These are phyloP conservation scores for Chaetomium fimeti DNA, from an alignment of 495 filamentous ascomycete genomes.

Conservation along the genomic window DNA sequence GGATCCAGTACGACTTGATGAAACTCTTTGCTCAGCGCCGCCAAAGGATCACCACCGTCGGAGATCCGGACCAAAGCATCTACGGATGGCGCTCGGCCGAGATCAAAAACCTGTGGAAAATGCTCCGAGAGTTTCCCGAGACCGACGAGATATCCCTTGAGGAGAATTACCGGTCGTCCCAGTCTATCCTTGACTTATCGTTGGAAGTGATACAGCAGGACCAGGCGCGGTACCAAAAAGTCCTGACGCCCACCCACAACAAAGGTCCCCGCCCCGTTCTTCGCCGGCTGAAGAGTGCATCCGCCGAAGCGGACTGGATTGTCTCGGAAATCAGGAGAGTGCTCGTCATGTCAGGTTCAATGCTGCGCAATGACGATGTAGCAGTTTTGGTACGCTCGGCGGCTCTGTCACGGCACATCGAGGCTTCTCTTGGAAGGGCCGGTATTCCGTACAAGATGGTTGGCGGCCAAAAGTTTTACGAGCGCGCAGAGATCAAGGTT, in stretches of 20 bases:
- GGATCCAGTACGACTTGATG: slow-evolving; percentile 95
- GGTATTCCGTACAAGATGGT: slow-evolving; percentile 95
- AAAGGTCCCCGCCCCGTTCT: slow-evolving; percentile 82
- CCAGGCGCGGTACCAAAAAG: slow-evolving; percentile 70
- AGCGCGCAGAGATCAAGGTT: slow-evolving; percentile 85
- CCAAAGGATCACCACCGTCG: slow-evolving; percentile 85
- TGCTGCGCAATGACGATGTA: slow-evolving; percentile 74
- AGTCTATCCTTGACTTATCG: slow-evolving; percentile 78
- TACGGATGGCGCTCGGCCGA: slow-evolving; percentile 98
- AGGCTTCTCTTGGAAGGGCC: slow-evolving; percentile 76
- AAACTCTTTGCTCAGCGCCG: slow-evolving; percentile 72
- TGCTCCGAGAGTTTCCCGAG: slow-evolving; percentile 72
- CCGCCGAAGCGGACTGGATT: slow-evolving; percentile 82
- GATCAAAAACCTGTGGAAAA: slow-evolving; percentile 78
- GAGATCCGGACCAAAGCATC: slow-evolving; percentile 97
- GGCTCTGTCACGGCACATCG: slow-evolving; percentile 77
- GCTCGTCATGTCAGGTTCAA: slow-evolving; percentile 65
- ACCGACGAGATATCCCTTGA: slow-evolving; percentile 84
- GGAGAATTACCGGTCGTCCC: slow-evolving; percentile 93
- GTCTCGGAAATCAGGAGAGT: slow-evolving; percentile 78
- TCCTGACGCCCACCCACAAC: slow-evolving; percentile 74
- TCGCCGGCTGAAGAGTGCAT: slow-evolving; percentile 69
- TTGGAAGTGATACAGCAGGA: slow-evolving; percentile 93
- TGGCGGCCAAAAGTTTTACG: slow-evolving; percentile 86
- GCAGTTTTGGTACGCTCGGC: slow-evolving; percentile 86